A percentile compares a stretch with the other conserved stretches of the same genome.
Evolutionary conservation across 208 protist genomes (phyloP).

Genomic region (Crithidia expoeki): DNA sequence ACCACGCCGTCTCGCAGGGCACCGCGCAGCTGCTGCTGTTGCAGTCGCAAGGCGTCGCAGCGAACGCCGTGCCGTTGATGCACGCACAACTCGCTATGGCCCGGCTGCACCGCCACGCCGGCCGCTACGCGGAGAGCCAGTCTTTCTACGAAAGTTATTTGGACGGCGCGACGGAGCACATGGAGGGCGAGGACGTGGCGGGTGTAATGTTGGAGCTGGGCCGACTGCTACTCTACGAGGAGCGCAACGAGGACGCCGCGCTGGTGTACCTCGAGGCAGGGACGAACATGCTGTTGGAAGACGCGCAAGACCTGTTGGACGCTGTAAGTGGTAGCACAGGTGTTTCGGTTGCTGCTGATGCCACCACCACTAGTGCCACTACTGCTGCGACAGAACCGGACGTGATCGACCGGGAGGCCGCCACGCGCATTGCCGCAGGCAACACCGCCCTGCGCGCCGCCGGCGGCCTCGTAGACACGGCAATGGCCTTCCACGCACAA

Average conservation of each 20-base stretch:
- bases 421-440: conserved; percentile 16
- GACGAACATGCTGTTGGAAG: conserved; percentile 57
- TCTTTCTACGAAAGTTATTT: conserved; percentile 67
- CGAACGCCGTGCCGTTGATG: conserved; percentile 28
- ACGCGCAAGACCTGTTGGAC: conserved; percentile 42
- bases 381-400: background rate
- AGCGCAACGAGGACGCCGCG: conserved; percentile 17
- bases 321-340: too few relatives aligned
- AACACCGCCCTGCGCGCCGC: conserved; percentile 50
- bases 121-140: conserved; percentile 48
- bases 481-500: conserved; percentile 52
- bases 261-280: conserved; percentile 74
- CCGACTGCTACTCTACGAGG: conserved; percentile 55
- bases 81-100: conserved; percentile 56
- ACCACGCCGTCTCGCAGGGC: conserved; percentile 61
- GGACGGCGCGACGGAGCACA: conserved; percentile 47
- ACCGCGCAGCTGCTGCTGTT: conserved; percentile 44
- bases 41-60: conserved; percentile 37
- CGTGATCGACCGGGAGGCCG: background rate
- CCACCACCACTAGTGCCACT: background rate
- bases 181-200: conserved; percentile 52
- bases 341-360: too few relatives aligned
- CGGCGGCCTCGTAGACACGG: conserved; percentile 59
- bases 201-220: conserved; percentile 74
- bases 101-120: conserved; percentile 55